Evolutionary conservation across 163 green algal genomes (phyloP).

Genomic region (Scenedesmus sp.): DNA sequence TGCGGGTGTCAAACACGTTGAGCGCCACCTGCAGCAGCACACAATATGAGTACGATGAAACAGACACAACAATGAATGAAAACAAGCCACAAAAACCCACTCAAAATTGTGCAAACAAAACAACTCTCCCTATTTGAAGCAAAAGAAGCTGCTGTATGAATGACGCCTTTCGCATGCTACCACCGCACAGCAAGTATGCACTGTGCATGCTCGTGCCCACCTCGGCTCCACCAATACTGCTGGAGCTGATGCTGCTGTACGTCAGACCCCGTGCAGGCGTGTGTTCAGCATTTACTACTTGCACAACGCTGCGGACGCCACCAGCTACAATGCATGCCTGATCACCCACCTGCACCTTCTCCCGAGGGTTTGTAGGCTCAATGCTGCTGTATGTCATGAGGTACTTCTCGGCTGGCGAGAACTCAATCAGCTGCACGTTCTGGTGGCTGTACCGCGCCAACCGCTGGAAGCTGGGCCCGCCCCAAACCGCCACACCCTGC

Average conservation of each 20-base stretch:
- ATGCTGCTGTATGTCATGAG: slow-evolving; percentile 85
- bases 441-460: slow-evolving; percentile 82
- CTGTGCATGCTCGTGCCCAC: too few relatives aligned
- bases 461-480: slow-evolving; percentile 82
- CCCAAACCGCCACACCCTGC: slow-evolving; percentile 95
- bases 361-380: slow-evolving; percentile 62
- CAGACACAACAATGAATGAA: neutral
- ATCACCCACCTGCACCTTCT: slow-evolving; percentile 51
- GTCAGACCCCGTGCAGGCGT: too few relatives aligned
- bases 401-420: slow-evolving; percentile 92
- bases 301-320: too few relatives aligned
- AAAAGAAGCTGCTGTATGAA: too few relatives aligned
- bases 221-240: too few relatives aligned
- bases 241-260: too few relatives aligned
- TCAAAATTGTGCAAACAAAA: too few relatives aligned
- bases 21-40: slow-evolving; percentile 56
- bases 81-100: too few relatives aligned
- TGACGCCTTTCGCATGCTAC: too few relatives aligned
- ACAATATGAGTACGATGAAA: neutral
- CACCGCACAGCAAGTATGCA: too few relatives aligned
- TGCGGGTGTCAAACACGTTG: slow-evolving; percentile 89
- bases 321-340: neutral
- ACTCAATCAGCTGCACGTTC: slow-evolving; percentile 82
- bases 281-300: too few relatives aligned
- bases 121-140: too few relatives aligned